Percentiles rank a stretch among this genome's conserved stretches.
These are phyloP conservation scores for Solioccasus polychromus DNA, from an alignment of 768 basidiomycete genomes.

Conservation along the genomic window DNA sequence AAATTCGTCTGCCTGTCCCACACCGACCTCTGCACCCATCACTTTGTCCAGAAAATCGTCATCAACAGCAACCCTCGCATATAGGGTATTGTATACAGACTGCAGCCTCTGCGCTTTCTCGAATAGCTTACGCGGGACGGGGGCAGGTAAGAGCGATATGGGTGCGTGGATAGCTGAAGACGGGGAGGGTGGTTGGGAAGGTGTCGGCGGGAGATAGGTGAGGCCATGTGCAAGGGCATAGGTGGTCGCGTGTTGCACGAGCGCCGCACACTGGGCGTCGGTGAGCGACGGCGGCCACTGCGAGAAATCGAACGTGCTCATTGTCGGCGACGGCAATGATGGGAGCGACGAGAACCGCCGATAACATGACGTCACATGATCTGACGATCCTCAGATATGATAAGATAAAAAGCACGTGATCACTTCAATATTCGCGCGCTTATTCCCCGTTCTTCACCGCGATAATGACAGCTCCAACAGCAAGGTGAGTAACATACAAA, in stretches of 20 bases:
- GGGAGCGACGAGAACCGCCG: too few relatives aligned
- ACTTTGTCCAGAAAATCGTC: slow-evolving; percentile 75
- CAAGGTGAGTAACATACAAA: slow-evolving; percentile 18
- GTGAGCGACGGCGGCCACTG: slow-evolving; percentile 76
- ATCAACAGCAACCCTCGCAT: slow-evolving; percentile 80
- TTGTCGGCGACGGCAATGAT: slow-evolving; percentile 2
- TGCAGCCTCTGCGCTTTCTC: slow-evolving; percentile 65
- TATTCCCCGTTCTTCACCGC: not conserved
- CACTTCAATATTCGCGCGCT: too few relatives aligned
- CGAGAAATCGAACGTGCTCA: slow-evolving; percentile 43
- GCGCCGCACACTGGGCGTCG: slow-evolving; percentile 51
- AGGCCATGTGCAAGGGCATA: slow-evolving; percentile 86
- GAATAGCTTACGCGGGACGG: slow-evolving; percentile 76
- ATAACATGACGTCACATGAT: slow-evolving; percentile 5
- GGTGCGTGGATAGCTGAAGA: slow-evolving; percentile 89
- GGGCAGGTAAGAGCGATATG: slow-evolving; percentile 82
- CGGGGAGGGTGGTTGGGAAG: slow-evolving; percentile 46
- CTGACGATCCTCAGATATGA: not conserved
- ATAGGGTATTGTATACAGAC: slow-evolving; percentile 77
- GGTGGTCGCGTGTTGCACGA: slow-evolving; percentile 68
- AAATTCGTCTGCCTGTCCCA: slow-evolving; percentile 83
- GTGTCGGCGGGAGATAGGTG: slow-evolving; percentile 66
- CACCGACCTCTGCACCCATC: slow-evolving; percentile 77
- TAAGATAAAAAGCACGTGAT: slow-evolving; percentile 3
- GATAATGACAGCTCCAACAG: slow-evolving; percentile 11